Conservation (phyloP, 2,329 filamentous ascomycete species). For the Geosmithia morbida region DNA sequence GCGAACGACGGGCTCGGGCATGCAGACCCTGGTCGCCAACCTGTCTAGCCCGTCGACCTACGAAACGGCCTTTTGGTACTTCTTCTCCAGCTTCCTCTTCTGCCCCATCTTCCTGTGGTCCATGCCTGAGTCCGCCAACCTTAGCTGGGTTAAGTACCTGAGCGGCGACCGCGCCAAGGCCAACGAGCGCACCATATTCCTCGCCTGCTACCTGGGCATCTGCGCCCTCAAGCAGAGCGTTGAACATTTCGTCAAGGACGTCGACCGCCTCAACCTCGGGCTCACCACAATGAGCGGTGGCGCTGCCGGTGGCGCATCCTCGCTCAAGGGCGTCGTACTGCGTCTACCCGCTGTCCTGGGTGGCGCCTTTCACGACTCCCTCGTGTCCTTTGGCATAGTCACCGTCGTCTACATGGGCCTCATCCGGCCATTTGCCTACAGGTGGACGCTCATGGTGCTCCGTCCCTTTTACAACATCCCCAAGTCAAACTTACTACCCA, state of each 20-base stretch:
- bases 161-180: slow-evolving; percentile 58
- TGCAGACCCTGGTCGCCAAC: slow-evolving; percentile 47
- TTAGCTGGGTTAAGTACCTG: slow-evolving; percentile 61
- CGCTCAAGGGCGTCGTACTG: slow-evolving; percentile 18
- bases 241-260: slow-evolving; percentile 57
- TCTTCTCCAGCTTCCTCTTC: slow-evolving; percentile 65
- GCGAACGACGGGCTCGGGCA: slow-evolving; percentile 54
- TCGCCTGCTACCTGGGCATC: slow-evolving; percentile 54
- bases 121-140: slow-evolving; percentile 38
- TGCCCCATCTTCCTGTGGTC: slow-evolving; percentile 71
- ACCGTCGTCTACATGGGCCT: slow-evolving; percentile 47
- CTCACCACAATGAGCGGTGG: slow-evolving; percentile 10
- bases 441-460: slow-evolving; percentile 53
- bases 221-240: slow-evolving; percentile 57
- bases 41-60: slow-evolving; percentile 44
- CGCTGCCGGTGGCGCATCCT: slow-evolving; percentile 10
- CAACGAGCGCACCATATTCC: slow-evolving; percentile 77
- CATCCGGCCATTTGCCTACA: slow-evolving; percentile 52
- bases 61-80: slow-evolving; percentile 63
- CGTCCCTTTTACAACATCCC: slow-evolving; percentile 65
- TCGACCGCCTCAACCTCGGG: slow-evolving; percentile 46
- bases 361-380: slow-evolving; percentile 22
- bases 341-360: slow-evolving; percentile 25
- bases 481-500: slow-evolving; percentile 49
- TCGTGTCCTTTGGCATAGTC: slow-evolving; percentile 26